Percentiles rank a stretch among this genome's conserved stretches.
Conservation (phyloP, 1,284 basidiomycete species). For the Hemileia vastatrix region DNA sequence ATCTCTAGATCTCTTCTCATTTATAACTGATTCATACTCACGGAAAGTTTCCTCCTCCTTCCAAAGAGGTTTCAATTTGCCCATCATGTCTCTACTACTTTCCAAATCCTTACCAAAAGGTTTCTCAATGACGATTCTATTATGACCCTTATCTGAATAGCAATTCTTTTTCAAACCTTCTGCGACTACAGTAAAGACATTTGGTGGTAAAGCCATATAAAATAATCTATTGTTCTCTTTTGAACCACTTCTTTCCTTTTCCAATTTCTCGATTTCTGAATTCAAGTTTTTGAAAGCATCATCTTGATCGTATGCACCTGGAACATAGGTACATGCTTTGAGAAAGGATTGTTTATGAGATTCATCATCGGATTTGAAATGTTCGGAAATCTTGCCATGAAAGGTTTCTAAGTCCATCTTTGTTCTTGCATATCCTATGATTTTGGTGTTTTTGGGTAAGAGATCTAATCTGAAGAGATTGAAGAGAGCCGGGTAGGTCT, state of each 20-base stretch:
- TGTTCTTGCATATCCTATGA: slow-evolving; percentile 46
- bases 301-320: slow-evolving; percentile 42
- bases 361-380: slow-evolving; percentile 34
- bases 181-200: slow-evolving; percentile 41
- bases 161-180: slow-evolving; percentile 38
- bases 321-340: slow-evolving; percentile 37
- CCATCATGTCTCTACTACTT: slow-evolving; percentile 40
- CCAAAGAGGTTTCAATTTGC: slow-evolving; percentile 40
- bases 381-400: no score
- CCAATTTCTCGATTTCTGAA: no score
- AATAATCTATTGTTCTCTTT: no score
- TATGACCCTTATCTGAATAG: slow-evolving; percentile 36
- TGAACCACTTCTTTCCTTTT: no score
- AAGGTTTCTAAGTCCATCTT: slow-evolving; percentile 43
- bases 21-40: no score
- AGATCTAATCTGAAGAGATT: slow-evolving; percentile 36
- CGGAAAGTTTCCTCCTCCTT: slow-evolving; percentile 43
- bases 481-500: slow-evolving; percentile 42
- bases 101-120: slow-evolving; percentile 43
- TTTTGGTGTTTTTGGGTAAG: slow-evolving; percentile 36
- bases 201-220: slow-evolving; percentile 43
- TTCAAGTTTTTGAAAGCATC: slow-evolving; percentile 35
- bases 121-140: slow-evolving; percentile 43
- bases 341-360: slow-evolving; percentile 34
- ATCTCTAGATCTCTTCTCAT: no score